These are phyloP conservation scores for Margaritispora aquatica DNA, from an alignment of 495 filamentous ascomycete species.

Conservation along the genomic window DNA sequence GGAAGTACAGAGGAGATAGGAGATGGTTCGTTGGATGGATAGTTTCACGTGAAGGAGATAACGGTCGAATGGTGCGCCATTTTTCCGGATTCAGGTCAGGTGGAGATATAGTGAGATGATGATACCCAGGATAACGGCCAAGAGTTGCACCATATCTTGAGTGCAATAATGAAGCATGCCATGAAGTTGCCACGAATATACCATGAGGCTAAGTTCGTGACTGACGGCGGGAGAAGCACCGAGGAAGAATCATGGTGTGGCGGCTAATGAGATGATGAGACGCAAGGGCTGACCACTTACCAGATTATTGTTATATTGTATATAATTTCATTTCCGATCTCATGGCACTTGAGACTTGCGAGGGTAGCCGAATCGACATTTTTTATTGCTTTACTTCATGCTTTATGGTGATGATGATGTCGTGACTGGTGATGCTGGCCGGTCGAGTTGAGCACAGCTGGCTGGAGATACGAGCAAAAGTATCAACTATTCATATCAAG, in stretches of 20 bases:
- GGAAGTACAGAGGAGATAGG: background rate
- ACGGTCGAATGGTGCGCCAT: background rate
- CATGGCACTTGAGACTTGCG: too few relatives aligned
- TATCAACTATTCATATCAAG: too few relatives aligned
- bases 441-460: too few relatives aligned
- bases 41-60: background rate
- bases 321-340: background rate
- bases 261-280: background rate
- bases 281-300: background rate
- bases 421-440: too few relatives aligned
- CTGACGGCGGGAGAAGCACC: constrained; percentile 5
- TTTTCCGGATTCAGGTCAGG: too few relatives aligned
- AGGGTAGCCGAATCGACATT: too few relatives aligned
- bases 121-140: background rate
- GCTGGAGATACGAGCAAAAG: too few relatives aligned
- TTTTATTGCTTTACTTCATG: too few relatives aligned
- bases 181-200: too few relatives aligned
- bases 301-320: background rate
- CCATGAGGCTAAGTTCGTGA: background rate
- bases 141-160: background rate
- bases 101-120: background rate
- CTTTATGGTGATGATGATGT: too few relatives aligned
- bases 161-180: background rate
- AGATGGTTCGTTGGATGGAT: background rate
- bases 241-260: background rate